Base-by-base conservation (phyloP, 306 rosid genomes). In the Fragaria ananassa region DNA sequence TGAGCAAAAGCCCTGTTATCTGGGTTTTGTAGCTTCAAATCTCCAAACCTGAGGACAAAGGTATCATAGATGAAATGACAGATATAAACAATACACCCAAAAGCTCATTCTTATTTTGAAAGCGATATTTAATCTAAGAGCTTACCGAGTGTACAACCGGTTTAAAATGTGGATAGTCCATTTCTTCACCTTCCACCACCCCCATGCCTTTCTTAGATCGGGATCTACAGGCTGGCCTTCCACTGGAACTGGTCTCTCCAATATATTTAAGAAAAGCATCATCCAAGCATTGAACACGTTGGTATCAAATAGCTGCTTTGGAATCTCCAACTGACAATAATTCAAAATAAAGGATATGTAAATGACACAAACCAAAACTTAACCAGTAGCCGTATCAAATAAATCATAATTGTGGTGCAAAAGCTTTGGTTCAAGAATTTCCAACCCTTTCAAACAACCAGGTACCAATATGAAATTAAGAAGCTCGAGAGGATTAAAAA, bases 141-240 rank as follows among this genome's bases (percentile, higher is more conserved):
- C 29, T 74, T 84, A 92, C 99, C 99, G 91, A 61, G 97, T 95
- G 82, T 87, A 95, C 72, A 95, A 88, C 86, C 99, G 84, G 80
- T 95, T 92, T 65, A 95, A 78, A 80, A 95, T 95, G 78, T 91
- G 99, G 74, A 92, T 94, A 10, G 99, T 95, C 99, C 99, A 92
- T 80, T 95, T 95, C 92, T 92, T 95, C 87, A 92, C 99, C 88
- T 95, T 95, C 99, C 99, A 95, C 99, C 99, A 92, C 37, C 90
- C 99, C 99, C 99, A 95, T 74, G 98, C 79, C 81, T 95, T 95
- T 81, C 95, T 82, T 70, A 84, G 85, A 61, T 95, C 97, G 0
- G 93, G 97, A 82, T 95, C 98, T 42, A 79, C 75, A 71, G 99
- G 97, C 82, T 92, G 93, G 70, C 99, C 99, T 83, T 95, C 99